A percentile compares a stretch with the other conserved stretches of the same genome.
Conservation (phyloP, 2,329 filamentous ascomycete genomes). For the Acephala macrosclerotiorum region DNA sequence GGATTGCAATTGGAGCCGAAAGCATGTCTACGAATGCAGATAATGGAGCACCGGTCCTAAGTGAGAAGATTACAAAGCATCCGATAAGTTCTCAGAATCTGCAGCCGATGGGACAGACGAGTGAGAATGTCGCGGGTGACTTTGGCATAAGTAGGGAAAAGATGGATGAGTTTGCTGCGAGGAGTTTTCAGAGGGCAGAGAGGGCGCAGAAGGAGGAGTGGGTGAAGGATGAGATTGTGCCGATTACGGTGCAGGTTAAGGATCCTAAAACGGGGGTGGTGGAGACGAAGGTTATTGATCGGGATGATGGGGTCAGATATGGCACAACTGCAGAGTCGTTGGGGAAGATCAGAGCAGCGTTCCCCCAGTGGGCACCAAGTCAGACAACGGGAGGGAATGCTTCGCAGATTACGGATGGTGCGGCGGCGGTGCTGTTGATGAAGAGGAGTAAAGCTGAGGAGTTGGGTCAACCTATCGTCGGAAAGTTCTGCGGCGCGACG, state of each 20-base stretch:
- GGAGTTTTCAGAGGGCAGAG: slow-evolving; percentile 86
- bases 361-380: slow-evolving; percentile 88
- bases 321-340: slow-evolving; percentile 87
- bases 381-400: slow-evolving; percentile 96
- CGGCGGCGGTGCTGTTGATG: slow-evolving; percentile 95
- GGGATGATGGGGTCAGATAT: slow-evolving; percentile 84
- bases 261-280: slow-evolving; percentile 89
- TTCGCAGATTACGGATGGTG: slow-evolving; percentile 92
- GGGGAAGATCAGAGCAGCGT: slow-evolving; percentile 88
- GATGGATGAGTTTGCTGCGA: slow-evolving; percentile 88
- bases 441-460: slow-evolving; percentile 66
- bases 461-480: slow-evolving; percentile 85
- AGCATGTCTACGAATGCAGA: slow-evolving; percentile 87
- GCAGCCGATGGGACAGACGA: slow-evolving; percentile 93
- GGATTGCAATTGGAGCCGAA: slow-evolving; percentile 94
- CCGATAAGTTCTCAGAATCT: slow-evolving; percentile 89
- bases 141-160: slow-evolving; percentile 72
- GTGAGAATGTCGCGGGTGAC: slow-evolving; percentile 91
- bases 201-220: slow-evolving; percentile 85
- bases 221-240: slow-evolving; percentile 88
- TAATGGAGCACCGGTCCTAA: slow-evolving; percentile 86
- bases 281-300: slow-evolving; percentile 78
- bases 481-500: slow-evolving; percentile 86
- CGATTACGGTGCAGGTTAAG: slow-evolving; percentile 80
- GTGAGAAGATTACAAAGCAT: slow-evolving; percentile 79